These are phyloP conservation scores for Apodospora peruviana DNA, from an alignment of 495 filamentous ascomycete species.

Conservation along the genomic window DNA sequence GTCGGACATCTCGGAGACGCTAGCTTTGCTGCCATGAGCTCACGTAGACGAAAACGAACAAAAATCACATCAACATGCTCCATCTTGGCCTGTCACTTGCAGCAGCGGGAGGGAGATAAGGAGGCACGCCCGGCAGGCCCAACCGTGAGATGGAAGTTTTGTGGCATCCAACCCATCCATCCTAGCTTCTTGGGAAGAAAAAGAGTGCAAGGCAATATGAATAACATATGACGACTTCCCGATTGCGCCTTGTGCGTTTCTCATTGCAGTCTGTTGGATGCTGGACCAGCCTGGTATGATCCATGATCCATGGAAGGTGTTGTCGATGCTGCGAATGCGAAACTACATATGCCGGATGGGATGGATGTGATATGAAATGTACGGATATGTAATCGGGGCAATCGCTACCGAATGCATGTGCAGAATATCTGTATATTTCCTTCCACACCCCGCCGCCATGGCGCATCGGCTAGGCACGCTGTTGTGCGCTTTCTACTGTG, in stretches of 20 bases:
- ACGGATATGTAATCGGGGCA: too few species aligned
- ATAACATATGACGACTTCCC: not conserved
- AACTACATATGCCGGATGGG: too few species aligned
- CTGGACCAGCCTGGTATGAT: not conserved
- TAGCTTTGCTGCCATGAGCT: not conserved
- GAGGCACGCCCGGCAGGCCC: constrained; percentile 1
- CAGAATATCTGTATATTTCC: too few species aligned
- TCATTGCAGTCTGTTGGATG: not conserved
- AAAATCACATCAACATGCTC: not conserved
- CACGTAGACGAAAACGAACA: not conserved
- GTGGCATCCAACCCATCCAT: too few species aligned
- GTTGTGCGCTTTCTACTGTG: not conserved
- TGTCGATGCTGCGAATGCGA: too few species aligned
- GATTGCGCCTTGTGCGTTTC: not conserved
- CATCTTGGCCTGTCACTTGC: not conserved
- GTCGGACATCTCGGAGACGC: not conserved
- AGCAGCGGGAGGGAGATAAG: not conserved
- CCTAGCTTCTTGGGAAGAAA: too few species aligned
- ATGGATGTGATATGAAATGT: too few species aligned
- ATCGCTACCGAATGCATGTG: too few species aligned
- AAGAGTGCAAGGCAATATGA: not conserved
- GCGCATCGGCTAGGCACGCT: not conserved
- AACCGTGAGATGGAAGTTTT: not conserved
- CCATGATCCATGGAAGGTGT: not conserved
- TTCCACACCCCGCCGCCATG: not conserved